Conservation (phyloP, 1,284 basidiomycete species). For the Ceratobasidium sp. region DNA sequence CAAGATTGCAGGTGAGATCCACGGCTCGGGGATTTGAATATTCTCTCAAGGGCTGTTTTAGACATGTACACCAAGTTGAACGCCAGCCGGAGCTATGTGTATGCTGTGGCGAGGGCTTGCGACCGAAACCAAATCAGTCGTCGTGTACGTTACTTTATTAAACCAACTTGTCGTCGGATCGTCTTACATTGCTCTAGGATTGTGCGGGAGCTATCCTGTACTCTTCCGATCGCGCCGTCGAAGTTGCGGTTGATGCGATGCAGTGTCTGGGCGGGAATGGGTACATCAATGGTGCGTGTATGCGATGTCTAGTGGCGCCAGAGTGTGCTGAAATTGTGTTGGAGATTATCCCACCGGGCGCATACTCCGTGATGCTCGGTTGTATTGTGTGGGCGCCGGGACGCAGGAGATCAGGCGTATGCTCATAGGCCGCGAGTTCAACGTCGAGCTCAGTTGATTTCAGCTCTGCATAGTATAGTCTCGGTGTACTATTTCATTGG, state of each 20-base stretch:
- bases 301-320: conserved; percentile 15
- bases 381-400: conserved; percentile 92
- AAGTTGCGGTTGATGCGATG: conserved; percentile 91
- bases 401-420: conserved; percentile 92
- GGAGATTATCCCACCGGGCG: conserved; percentile 89
- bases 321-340: neutral
- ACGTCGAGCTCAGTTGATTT: conserved; percentile 63
- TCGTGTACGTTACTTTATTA: conserved; percentile 65
- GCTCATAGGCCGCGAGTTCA: conserved; percentile 92
- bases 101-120: conserved; percentile 90
- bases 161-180: neutral
- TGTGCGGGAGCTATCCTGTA: conserved; percentile 94
- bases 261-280: conserved; percentile 94
- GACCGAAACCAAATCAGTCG: conserved; percentile 86
- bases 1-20: conserved; percentile 50
- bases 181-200: conserved; percentile 66
- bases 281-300: conserved; percentile 84
- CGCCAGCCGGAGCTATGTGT: conserved; percentile 91
- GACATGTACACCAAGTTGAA: conserved; percentile 98
- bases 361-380: conserved; percentile 83
- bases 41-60: conserved; percentile 13
- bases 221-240: conserved; percentile 89
- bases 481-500: neutral
- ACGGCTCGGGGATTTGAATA: neutral
- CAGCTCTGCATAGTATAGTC: too few species aligned